Evolutionary conservation across 805 yeast genomes (phyloP).

Genomic region (Dipodascus albidus): DNA sequence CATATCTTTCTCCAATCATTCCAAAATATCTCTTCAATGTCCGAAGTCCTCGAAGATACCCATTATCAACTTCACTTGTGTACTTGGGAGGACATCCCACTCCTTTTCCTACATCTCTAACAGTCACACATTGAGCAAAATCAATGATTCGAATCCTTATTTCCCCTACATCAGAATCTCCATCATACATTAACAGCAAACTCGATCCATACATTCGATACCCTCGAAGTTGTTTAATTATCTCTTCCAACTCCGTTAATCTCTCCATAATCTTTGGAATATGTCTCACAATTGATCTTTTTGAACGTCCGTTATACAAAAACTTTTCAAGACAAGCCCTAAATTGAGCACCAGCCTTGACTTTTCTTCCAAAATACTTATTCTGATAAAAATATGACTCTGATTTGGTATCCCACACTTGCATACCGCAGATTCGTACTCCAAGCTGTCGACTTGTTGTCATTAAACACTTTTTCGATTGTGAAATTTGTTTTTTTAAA

Average conservation of each 20-base stretch:
- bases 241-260: conserved; percentile 43
- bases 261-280: conserved; percentile 56
- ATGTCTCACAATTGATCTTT: conserved; percentile 49
- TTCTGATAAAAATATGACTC: conserved; percentile 56
- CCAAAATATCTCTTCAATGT: conserved; percentile 60
- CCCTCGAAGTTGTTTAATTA: conserved; percentile 48
- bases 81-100: conserved; percentile 49
- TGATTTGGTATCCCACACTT: conserved; percentile 50
- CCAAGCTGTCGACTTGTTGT: conserved; percentile 81
- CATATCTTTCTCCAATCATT: background rate
- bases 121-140: conserved; percentile 86
- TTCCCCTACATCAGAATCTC: conserved; percentile 23
- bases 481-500: conserved; percentile 60
- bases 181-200: conserved; percentile 81
- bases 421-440: conserved; percentile 91
- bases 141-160: conserved; percentile 67
- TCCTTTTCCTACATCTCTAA: conserved; percentile 29
- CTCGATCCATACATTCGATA: conserved; percentile 91
- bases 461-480: conserved; percentile 62
- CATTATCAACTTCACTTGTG: conserved; percentile 55
- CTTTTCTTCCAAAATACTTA: conserved; percentile 82
- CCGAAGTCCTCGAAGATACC: conserved; percentile 72
- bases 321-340: conserved; percentile 63
- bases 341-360: conserved; percentile 64
- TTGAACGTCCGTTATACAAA: conserved; percentile 60